Evolutionary conservation across 345 rosid species (phyloP).

Genomic region (Ceriops zippeliana): DNA sequence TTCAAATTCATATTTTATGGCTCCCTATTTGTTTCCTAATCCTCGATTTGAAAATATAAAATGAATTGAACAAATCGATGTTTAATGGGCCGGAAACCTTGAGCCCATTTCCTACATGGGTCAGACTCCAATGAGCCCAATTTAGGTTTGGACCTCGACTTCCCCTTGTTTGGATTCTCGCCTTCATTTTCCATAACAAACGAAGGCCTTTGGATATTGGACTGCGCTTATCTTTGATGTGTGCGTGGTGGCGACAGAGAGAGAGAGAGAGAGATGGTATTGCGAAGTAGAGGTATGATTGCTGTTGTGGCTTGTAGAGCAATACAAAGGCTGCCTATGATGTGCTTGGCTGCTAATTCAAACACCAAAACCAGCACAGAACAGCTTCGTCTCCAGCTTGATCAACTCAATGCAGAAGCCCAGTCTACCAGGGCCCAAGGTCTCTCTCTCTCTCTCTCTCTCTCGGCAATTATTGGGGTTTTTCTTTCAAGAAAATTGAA

Average conservation of each 20-base stretch:
- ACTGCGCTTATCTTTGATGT: too few relatives aligned
- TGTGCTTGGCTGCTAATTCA: slow-evolving; percentile 35
- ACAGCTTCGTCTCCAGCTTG: slow-evolving; percentile 64
- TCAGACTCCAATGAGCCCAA: too few relatives aligned
- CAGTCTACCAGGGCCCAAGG: slow-evolving; percentile 68
- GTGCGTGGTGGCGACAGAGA: neutral
- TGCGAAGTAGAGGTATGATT: slow-evolving; percentile 32
- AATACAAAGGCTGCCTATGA: slow-evolving; percentile 5
- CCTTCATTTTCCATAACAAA: too few relatives aligned
- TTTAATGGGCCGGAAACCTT: too few relatives aligned
- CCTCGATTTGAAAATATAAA: too few relatives aligned
- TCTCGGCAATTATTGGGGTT: neutral
- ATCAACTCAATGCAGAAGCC: slow-evolving; percentile 72
- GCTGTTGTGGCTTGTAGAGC: slow-evolving; percentile 15
- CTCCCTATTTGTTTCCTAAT: too few relatives aligned
- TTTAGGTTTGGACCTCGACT: too few relatives aligned
- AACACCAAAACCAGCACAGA: slow-evolving; percentile 31
- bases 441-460: slow-evolving; percentile 7
- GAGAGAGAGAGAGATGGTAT: slow-evolving; percentile 25
- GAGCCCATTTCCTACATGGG: too few relatives aligned
- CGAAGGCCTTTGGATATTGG: too few relatives aligned
- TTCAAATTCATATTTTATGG: too few relatives aligned
- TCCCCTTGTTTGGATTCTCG: too few relatives aligned
- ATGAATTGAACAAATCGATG: too few relatives aligned
- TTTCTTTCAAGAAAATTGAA: neutral